Conservation (phyloP, 805 yeast species). For the Sugiyamaella chiloensis region DNA sequence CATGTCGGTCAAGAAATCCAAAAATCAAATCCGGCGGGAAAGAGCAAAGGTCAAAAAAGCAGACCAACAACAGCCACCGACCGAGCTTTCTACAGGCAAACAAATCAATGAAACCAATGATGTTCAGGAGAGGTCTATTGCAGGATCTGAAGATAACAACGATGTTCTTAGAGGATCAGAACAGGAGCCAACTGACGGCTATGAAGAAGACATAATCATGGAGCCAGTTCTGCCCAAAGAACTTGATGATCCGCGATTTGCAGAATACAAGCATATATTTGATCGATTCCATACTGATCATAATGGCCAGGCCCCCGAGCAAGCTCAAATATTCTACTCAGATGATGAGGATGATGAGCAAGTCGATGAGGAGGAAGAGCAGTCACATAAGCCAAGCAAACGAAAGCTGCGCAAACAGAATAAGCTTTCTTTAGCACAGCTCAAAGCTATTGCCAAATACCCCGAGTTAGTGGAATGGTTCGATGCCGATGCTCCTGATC, state of each 20-base stretch:
- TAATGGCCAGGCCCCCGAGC: slow-evolving; percentile 16
- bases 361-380: slow-evolving; percentile 26
- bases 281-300: slow-evolving; percentile 34
- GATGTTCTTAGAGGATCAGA: not conserved
- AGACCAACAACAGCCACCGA: slow-evolving; percentile 17
- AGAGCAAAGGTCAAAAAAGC: slow-evolving; percentile 41
- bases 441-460: slow-evolving; percentile 55
- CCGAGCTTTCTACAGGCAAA: no score
- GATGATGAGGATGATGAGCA: slow-evolving; percentile 29
- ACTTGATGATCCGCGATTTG: slow-evolving; percentile 33
- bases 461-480: slow-evolving; percentile 85
- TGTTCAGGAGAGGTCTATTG: no score
- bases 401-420: slow-evolving; percentile 50
- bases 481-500: slow-evolving; percentile 83
- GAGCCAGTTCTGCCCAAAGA: slow-evolving; percentile 28
- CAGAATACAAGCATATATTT: slow-evolving; percentile 37
- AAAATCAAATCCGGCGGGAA: slow-evolving; percentile 39
- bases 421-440: slow-evolving; percentile 61
- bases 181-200: slow-evolving; percentile 6
- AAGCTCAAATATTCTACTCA: slow-evolving; percentile 34
- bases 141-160: no score
- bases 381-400: slow-evolving; percentile 31
- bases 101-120: not conserved
- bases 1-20: slow-evolving; percentile 34
- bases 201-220: slow-evolving; percentile 10